Percentiles rank a stretch among this genome's conserved stretches.
Conservation (phyloP, 78 protist genomes). For the Bigelowiella natans region DNA sequence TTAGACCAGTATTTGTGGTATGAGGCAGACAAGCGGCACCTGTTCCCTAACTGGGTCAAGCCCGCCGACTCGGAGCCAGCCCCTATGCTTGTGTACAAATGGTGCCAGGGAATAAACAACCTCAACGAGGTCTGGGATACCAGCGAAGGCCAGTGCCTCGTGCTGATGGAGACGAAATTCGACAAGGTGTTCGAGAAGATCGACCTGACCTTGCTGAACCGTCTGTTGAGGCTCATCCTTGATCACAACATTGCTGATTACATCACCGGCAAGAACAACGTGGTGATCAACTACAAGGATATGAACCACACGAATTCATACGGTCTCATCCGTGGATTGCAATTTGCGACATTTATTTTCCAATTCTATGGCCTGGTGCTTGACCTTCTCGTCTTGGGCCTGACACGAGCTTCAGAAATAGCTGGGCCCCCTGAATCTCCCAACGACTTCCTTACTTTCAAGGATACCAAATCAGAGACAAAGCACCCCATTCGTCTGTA, state of each 20-base stretch:
- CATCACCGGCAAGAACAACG: slow-evolving; percentile 97
- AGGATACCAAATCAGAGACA: slow-evolving; percentile 54
- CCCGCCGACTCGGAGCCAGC: slow-evolving; percentile 99
- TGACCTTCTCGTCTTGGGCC: slow-evolving; percentile 91
- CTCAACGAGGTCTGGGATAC: slow-evolving; percentile 82
- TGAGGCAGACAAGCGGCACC: slow-evolving; percentile 92
- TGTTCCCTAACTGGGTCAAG: slow-evolving; percentile 99
- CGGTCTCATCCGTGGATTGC: slow-evolving; percentile 97
- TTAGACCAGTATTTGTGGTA: slow-evolving; percentile 99
- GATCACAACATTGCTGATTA: slow-evolving; percentile 98
- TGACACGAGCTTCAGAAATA: slow-evolving; percentile 88
- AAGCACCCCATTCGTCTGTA: slow-evolving; percentile 95
- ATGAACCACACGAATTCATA: slow-evolving; percentile 91
- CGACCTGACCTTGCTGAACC: slow-evolving; percentile 93
- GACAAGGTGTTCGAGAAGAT: slow-evolving; percentile 84
- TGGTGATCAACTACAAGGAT: slow-evolving; percentile 89
- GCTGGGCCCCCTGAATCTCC: slow-evolving; percentile 93
- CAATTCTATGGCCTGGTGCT: slow-evolving; percentile 80
- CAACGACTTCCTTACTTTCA: slow-evolving; percentile 74
- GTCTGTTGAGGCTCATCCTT: slow-evolving; percentile 89
- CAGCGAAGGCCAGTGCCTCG: slow-evolving; percentile 82
- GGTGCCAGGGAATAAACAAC: slow-evolving; percentile 98
- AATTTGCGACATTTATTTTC: slow-evolving; percentile 89
- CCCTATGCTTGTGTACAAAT: slow-evolving; percentile 97
- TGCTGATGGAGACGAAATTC: slow-evolving; percentile 70